Evolutionary conservation across 1,139 yeast genomes (phyloP), one percentile per base, ranked within the genome.

Genomic region (Spathaspora sp.): DNA sequence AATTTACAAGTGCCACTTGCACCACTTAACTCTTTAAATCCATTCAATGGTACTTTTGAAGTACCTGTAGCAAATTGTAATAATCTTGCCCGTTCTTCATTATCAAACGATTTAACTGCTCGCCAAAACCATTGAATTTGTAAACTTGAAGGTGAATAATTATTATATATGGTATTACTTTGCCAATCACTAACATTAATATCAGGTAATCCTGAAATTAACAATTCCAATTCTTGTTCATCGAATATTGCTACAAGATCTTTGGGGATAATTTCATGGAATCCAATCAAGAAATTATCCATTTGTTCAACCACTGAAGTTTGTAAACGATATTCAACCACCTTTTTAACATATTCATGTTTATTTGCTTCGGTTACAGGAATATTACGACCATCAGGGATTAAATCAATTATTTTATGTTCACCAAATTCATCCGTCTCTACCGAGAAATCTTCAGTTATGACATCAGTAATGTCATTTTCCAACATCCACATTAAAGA

Each of bases 61-160:
- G 99, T 93, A 51, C 99, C 99, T 0, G 99, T 95, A 1, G 96
- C 95, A 74, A 93, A 95, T 61, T 95, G 99, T 49, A 95, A 71
- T 53, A 95, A 70, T 60, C 91, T 90, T 16, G 99, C 99, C 46
- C 96, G 78, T 61, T 93, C 98, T 64, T 93, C 99, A 38, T 82
- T 82, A 60, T 90, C 97, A 67, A 93, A 93, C 1, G 97, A 89
- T 58, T 90, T 82, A 13, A 95, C 97, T 1, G 98, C 97, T 61
- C 98, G 78, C 99, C 99, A 95, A 69, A 93, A 95, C 90, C 98
- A 93, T 61, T 87, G 91, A 50, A 95, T 85, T 61, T 91, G 98
- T 37, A 88, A 83, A 2, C 96, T 88, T 1, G 89, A 80, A 1
- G 95, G 79, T 0, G 91, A 81, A 64, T 93, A 95, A 62, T 91